Evolutionary conservation across 768 basidiomycete genomes (phyloP).

Genomic region (Boletus fagicola): DNA sequence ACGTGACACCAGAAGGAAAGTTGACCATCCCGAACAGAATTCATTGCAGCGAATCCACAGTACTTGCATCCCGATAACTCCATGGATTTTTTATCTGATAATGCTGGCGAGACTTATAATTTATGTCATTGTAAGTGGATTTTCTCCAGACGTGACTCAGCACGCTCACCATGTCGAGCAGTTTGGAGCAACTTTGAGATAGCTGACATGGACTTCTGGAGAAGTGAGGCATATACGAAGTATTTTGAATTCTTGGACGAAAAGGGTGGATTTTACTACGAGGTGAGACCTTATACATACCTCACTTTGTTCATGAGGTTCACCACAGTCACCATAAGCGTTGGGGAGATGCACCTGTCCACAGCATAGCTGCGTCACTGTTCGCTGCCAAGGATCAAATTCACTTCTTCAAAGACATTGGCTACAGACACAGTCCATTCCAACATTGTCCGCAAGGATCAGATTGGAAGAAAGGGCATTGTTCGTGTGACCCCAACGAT

Average conservation of each 20-base stretch:
- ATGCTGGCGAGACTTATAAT: slow-evolving; percentile 64
- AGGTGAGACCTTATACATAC: slow-evolving; percentile 40
- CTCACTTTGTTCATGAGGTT: not conserved
- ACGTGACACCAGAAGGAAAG: slow-evolving; percentile 33
- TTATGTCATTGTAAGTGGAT: slow-evolving; percentile 55
- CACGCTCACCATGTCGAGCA: slow-evolving; percentile 27
- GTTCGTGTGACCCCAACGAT: slow-evolving; percentile 76
- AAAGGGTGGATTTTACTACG: slow-evolving; percentile 87
- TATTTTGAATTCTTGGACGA: slow-evolving; percentile 83
- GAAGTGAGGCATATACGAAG: slow-evolving; percentile 74
- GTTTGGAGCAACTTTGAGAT: slow-evolving; percentile 98
- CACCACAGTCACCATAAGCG: slow-evolving; percentile 43
- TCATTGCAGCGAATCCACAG: slow-evolving; percentile 52
- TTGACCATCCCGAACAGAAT: slow-evolving; percentile 48
- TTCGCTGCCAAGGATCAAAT: slow-evolving; percentile 88
- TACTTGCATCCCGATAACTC: slow-evolving; percentile 57
- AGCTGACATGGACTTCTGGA: slow-evolving; percentile 79
- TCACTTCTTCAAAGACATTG: slow-evolving; percentile 94
- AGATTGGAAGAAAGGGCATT: slow-evolving; percentile 74
- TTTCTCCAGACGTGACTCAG: not conserved
- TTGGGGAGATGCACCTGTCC: slow-evolving; percentile 94
- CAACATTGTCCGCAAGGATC: slow-evolving; percentile 85
- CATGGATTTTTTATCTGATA: slow-evolving; percentile 62
- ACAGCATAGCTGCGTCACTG: slow-evolving; percentile 87
- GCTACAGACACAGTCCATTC: slow-evolving; percentile 91